Conservation (phyloP, 1,139 yeast species). For the Geotrichum macrosporum region DNA sequence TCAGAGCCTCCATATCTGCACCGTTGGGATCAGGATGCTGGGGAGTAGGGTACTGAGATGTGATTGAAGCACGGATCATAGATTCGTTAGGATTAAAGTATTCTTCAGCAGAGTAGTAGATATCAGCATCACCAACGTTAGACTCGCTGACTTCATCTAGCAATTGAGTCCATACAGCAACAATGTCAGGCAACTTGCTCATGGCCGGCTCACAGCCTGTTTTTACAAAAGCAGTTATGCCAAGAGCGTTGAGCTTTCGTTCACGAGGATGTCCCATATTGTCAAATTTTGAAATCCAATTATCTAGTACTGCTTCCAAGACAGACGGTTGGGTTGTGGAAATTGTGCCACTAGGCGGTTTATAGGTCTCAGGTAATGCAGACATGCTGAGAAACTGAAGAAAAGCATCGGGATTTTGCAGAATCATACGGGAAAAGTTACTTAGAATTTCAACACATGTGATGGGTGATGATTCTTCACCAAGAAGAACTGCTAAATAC, state of each 20-base stretch:
- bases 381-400: slow-evolving; percentile 34
- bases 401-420: slow-evolving; percentile 46
- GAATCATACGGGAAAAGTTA: slow-evolving; percentile 53
- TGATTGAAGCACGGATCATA: slow-evolving; percentile 20
- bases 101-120: slow-evolving; percentile 31
- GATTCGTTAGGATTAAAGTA: slow-evolving; percentile 31
- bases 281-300: slow-evolving; percentile 41
- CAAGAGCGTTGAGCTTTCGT: slow-evolving; percentile 60
- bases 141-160: slow-evolving; percentile 70
- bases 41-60: slow-evolving; percentile 8
- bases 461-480: slow-evolving; percentile 49
- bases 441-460: slow-evolving; percentile 48
- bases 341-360: background rate
- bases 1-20: slow-evolving; percentile 7
- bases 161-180: slow-evolving; percentile 54
- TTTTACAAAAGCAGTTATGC: slow-evolving; percentile 46
- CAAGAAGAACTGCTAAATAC: slow-evolving; percentile 46
- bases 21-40: slow-evolving; percentile 10
- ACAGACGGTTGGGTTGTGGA: slow-evolving; percentile 10
- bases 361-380: slow-evolving; percentile 1
- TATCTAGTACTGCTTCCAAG: slow-evolving; percentile 26
- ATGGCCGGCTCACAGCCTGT: slow-evolving; percentile 37
- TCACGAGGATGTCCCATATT: slow-evolving; percentile 65
- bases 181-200: slow-evolving; percentile 40
- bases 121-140: slow-evolving; percentile 37